These are phyloP conservation scores for Podospora fimiseda DNA, from an alignment of 495 filamentous ascomycete genomes.

Conservation along the genomic window DNA sequence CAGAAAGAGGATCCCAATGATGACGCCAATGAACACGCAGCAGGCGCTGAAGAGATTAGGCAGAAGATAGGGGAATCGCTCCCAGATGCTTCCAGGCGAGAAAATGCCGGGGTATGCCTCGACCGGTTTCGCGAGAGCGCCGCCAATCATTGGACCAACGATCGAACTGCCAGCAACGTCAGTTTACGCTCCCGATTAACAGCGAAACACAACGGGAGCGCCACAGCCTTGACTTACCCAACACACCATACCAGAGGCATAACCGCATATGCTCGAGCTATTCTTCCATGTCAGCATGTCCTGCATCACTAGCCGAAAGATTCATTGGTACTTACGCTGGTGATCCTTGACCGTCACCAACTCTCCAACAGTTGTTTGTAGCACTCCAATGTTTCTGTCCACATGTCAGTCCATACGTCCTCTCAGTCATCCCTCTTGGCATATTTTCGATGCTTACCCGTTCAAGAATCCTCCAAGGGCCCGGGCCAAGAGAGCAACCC, in stretches of 20 bases:
- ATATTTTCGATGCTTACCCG: constrained; percentile 52
- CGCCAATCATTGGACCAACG: constrained; percentile 84
- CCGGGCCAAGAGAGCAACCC: constrained; percentile 77
- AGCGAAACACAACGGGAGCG: not conserved
- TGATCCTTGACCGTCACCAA: constrained; percentile 87
- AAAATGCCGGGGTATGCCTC: constrained; percentile 75
- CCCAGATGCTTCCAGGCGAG: constrained; percentile 65
- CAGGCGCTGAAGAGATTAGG: constrained; percentile 86
- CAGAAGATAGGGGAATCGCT: constrained; percentile 81
- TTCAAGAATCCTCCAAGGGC: constrained; percentile 89
- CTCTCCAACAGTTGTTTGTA: constrained; percentile 92
- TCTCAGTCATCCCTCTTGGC: not conserved
- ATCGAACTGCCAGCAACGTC: constrained; percentile 48
- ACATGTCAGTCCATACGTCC: constrained; percentile 29
- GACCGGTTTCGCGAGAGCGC: constrained; percentile 80
- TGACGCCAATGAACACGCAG: constrained; percentile 69
- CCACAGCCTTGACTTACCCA: constrained; percentile 50
- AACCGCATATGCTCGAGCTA: constrained; percentile 84
- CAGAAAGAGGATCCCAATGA: constrained; percentile 80
- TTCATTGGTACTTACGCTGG: constrained; percentile 55
- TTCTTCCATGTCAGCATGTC: constrained; percentile 19
- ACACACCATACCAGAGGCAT: constrained; percentile 98
- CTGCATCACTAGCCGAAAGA: constrained; percentile 1
- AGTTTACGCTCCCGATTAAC: constrained; percentile 1
- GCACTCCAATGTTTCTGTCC: constrained; percentile 74